Conservation (phyloP, 441 rosid species). For the Dalechampia spathulata region DNA sequence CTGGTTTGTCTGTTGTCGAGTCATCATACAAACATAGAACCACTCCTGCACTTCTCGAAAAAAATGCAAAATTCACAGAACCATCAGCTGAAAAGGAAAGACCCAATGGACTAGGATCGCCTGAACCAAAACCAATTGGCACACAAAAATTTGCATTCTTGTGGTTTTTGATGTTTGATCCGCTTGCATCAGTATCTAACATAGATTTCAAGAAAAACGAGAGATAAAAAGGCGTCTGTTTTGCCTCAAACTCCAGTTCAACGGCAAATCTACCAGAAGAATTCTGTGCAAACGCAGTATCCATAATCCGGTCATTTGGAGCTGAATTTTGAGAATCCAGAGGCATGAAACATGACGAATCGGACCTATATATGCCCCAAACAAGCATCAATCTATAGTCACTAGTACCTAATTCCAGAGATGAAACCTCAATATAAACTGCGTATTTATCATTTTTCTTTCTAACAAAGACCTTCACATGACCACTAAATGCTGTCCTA, state of each 20-base stretch:
- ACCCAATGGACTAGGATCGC: constrained; percentile 69
- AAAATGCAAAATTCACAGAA: constrained; percentile 64
- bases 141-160: constrained; percentile 54
- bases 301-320: constrained; percentile 34
- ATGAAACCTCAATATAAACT: constrained; percentile 54
- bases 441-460: constrained; percentile 44
- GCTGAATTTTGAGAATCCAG: constrained; percentile 30
- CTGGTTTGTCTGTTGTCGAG: constrained; percentile 40
- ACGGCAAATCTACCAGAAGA: constrained; percentile 34
- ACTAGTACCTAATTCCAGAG: constrained; percentile 26
- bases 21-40: constrained; percentile 70
- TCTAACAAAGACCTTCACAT: constrained; percentile 49
- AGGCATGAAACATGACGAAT: constrained; percentile 47
- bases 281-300: constrained; percentile 38
- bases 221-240: constrained; percentile 61
- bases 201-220: constrained; percentile 60
- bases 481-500: constrained; percentile 64
- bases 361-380: constrained; percentile 68
- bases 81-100: constrained; percentile 58
- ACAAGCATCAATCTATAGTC: constrained; percentile 37
- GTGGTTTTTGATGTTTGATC: constrained; percentile 50
- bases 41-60: constrained; percentile 54
- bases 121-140: constrained; percentile 70
- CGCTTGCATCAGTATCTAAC: constrained; percentile 21
- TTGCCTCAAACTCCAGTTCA: constrained; percentile 67